Evolutionary conservation across 768 basidiomycete species (phyloP), one percentile per base, ranked within the genome.

Genomic region (Tulasnella sp.): DNA sequence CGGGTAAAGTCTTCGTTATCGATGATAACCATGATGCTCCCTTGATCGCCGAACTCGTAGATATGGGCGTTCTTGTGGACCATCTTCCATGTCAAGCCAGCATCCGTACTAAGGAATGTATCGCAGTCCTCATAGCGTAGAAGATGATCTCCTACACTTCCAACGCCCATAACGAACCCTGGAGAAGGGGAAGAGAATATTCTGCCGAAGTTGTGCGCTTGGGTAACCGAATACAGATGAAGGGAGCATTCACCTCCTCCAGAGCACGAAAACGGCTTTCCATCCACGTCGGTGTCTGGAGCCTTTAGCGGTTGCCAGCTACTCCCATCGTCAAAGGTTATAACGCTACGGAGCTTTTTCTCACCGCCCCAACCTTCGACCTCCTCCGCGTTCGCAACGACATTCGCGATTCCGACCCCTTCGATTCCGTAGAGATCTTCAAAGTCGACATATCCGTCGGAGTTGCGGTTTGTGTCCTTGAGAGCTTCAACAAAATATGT

Each of bases 111-210:
- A 79, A 99, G 83, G 86, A 98, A 99, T 0, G 97, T 98, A 81
- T 98, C 95, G 82, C 93, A 91, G 48, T 98, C 91, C 61, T 92
- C 90, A 81, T 98, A 98, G 0, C 89, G 85, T 23, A 86, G 83
- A 10, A 98, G 86, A 16, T 85, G 83, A 29, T 87, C 84, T 2
- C 97, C 96, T 46, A 98, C 88, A 0, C 90, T 93, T 7, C 98
- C 98, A 1, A 99, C 95, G n/a, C 93, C 97, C 93, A 99, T 97
- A 39, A 94, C 92, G 79, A 95, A 88, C 0, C 98, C 97, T 0
- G 97, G 97, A 0, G 96, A 97, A 6, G 94, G 92, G 0, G 95
- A 96, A 1, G 95, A 97, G 85, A 99, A 99, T 40, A 98, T 88
- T 23, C 94, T 91, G 0, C 98, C 97, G 82, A 91, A 93, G 84